Base-by-base conservation (phyloP, 805 yeast species). In the Lipomyces yamanashiensis region DNA sequence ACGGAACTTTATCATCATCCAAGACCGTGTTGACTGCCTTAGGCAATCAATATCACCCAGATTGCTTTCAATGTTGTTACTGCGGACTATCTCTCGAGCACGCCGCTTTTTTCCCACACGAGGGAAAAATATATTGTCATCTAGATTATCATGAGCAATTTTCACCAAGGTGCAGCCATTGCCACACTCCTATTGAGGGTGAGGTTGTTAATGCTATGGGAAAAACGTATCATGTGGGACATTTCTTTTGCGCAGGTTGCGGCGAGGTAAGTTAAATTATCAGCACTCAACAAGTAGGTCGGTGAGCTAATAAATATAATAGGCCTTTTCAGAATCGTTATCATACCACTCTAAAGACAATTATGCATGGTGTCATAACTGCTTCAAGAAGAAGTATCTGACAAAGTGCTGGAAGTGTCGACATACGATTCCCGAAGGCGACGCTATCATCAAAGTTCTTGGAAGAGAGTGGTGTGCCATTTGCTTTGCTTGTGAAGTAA, bases 161-260 rank as follows among this genome's bases (percentile, higher is more conserved):
- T 55, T 71, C 75, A 2, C 73, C 75, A 1, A 63, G 67, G 43
- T 75, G 77, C 62, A 68, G 62, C 15, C 61, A 72, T 53, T 75
- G 77, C 61, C 28, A 63, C 8, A 71, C 73, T 9, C 72, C 76
- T 13, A 72, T 75, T 23, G 77, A 75, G 44, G 65, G 64, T 5
- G 64, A 72, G 41, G 74, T 70, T 13, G 66, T 75, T 12, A 62
- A 59, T 40, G 77, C 77, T 4, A 57, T 71, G 58, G 75, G 67
- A 7, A 63, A 64, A 41, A 61, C 70, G 10, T 75, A 68, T 68
- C 77, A 75, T 58, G 63, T 59, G 10, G 74, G 69, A 33, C 77
- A 75, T 41, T 75, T 75, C 59, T 74, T 71, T 52, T 75, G 77
- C 60, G 70, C 72, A 19, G 74, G 71, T 13, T 75, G 77, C 58